A percentile compares a stretch with the other conserved stretches of the same genome.
phyloP scores from a whole-genome alignment of 1,139 yeast genomes.

The Protomyces arabidopsidicola region DNA sequence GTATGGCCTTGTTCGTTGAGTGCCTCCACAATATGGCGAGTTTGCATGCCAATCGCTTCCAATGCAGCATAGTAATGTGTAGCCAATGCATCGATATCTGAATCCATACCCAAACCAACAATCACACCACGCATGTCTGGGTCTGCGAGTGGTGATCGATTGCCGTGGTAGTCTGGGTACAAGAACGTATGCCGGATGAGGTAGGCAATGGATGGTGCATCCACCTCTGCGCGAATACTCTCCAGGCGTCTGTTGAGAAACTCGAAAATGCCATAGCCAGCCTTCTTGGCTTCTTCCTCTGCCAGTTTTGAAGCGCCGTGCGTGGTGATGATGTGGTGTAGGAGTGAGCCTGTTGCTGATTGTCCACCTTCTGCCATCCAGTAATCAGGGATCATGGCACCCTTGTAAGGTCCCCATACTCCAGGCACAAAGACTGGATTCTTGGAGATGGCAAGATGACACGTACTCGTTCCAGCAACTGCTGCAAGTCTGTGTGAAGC shows the following conservation, averaged over 20 bases:
- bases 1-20: conserved; percentile 77
- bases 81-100: conserved; percentile 77
- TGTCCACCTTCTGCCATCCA: conserved; percentile 99
- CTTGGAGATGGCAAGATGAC: conserved; percentile 83
- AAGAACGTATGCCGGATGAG: conserved; percentile 81
- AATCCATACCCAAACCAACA: conserved; percentile 89
- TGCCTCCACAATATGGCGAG: conserved; percentile 85
- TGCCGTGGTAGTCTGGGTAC: conserved; percentile 95
- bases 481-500: conserved; percentile 89
- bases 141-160: conserved; percentile 93
- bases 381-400: conserved; percentile 77
- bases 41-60: conserved; percentile 95
- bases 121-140: conserved; percentile 90
- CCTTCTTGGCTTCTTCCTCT: conserved; percentile 56
- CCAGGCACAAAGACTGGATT: conserved; percentile 89
- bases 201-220: conserved; percentile 66
- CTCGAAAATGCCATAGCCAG: conserved; percentile 73
- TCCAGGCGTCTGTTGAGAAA: conserved; percentile 72
- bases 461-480: conserved; percentile 96
- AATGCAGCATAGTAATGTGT: conserved; percentile 85
- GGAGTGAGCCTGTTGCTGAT: conserved; percentile 88
- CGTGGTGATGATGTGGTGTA: conserved; percentile 81
- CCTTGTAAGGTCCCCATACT: conserved; percentile 98
- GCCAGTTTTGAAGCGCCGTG: conserved; percentile 84
- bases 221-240: conserved; percentile 53